Evolutionary conservation across 2,329 filamentous ascomycete species (phyloP).

Genomic region (Thielaviopsis musarum): DNA sequence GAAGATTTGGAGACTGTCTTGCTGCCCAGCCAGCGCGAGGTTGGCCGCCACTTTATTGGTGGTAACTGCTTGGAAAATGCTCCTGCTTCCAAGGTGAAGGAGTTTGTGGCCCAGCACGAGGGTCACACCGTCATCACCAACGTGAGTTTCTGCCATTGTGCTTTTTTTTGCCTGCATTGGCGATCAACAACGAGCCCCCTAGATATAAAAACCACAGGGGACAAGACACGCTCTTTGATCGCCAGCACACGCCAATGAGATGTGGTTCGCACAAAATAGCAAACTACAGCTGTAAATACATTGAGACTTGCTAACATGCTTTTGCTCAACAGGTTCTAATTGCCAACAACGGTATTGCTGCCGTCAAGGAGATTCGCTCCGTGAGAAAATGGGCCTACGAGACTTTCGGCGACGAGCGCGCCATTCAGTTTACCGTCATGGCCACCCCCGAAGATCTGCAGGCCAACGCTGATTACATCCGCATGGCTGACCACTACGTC

Average conservation of each 20-base stretch:
- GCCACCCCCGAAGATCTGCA: slow-evolving; percentile 93
- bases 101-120: slow-evolving; percentile 78
- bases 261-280: background rate
- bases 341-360: slow-evolving; percentile 98
- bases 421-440: slow-evolving; percentile 99
- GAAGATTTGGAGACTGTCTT: slow-evolving; percentile 30
- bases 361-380: slow-evolving; percentile 97
- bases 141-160: slow-evolving; percentile 36
- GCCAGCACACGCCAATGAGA: background rate
- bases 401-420: slow-evolving; percentile 93
- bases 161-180: background rate
- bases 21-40: slow-evolving; percentile 40
- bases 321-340: slow-evolving; percentile 59
- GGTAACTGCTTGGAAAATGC: slow-evolving; percentile 78
- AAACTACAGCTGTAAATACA: slow-evolving; percentile 4
- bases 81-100: slow-evolving; percentile 73
- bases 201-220: background rate
- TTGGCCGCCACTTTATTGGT: slow-evolving; percentile 91
- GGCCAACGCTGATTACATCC: slow-evolving; percentile 97
- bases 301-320: background rate
- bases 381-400: slow-evolving; percentile 99
- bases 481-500: slow-evolving; percentile 99
- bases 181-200: background rate
- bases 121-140: slow-evolving; percentile 98
- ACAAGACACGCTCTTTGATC: background rate